phyloP scores from a whole-genome alignment of 495 filamentous ascomycete species.

The Lentithecium fluviatile region DNA sequence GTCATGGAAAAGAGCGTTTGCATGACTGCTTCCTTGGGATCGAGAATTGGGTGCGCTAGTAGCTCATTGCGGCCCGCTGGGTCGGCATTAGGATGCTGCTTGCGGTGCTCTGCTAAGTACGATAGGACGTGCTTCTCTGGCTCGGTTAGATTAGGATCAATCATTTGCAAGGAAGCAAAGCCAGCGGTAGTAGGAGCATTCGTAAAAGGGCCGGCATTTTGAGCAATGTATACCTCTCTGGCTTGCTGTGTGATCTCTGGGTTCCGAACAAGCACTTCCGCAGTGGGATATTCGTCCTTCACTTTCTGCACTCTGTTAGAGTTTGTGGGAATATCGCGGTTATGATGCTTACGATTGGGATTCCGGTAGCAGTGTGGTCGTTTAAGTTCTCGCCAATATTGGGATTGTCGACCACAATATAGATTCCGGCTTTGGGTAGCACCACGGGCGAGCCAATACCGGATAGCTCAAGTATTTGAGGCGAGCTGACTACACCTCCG shows the following conservation, averaged over 20 bases:
- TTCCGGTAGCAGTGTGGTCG: slow-evolving; percentile 25
- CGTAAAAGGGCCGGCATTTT: slow-evolving; percentile 30
- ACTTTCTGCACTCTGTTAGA: slow-evolving; percentile 9
- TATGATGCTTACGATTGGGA: slow-evolving; percentile 1
- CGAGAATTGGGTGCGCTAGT: slow-evolving; percentile 11
- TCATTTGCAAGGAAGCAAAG: slow-evolving; percentile 12
- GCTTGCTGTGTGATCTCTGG: slow-evolving; percentile 24
- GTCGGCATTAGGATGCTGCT: slow-evolving; percentile 15
- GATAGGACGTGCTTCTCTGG: slow-evolving; percentile 22
- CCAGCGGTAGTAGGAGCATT: slow-evolving; percentile 21
- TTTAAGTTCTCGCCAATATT: slow-evolving; percentile 34
- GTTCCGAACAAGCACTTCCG: slow-evolving; percentile 23
- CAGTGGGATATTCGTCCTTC: slow-evolving; percentile 30
- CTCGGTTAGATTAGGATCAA: slow-evolving; percentile 14
- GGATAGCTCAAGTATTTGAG: slow-evolving; percentile 33
- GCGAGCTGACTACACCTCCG: slow-evolving; percentile 28
- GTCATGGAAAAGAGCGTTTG: slow-evolving; percentile 13
- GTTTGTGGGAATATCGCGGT: background rate
- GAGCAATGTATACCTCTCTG: slow-evolving; percentile 20
- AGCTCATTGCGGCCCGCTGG: slow-evolving; percentile 18
- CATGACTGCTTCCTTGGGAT: slow-evolving; percentile 22
- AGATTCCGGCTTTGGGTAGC: slow-evolving; percentile 21
- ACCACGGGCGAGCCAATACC: slow-evolving; percentile 22
- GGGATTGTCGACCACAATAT: slow-evolving; percentile 20
- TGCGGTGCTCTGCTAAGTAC: slow-evolving; percentile 10